Base-by-base conservation (phyloP, 305 asterid genomes). In the Solanum hybrid region DNA sequence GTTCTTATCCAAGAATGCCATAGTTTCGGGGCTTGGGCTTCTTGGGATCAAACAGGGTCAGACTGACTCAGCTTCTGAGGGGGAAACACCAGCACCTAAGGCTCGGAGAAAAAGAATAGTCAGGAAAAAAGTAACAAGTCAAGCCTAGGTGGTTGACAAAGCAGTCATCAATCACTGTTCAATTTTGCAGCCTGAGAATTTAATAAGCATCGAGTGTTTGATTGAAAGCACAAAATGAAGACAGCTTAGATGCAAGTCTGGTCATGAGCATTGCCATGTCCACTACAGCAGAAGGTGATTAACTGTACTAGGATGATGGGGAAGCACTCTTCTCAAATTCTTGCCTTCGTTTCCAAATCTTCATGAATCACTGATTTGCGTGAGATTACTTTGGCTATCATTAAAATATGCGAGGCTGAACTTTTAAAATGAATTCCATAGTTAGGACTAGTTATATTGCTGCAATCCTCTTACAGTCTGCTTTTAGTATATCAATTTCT, bases 21-120 rank as follows among this genome's bases (percentile, higher is more conserved):
- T 98, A 10, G 95, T 95, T 78, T 96, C 98, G 7, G 98, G 99
- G 90, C 96, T 97, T 20, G 99, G 99, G 79, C 97, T 97, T 89
- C 95, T 96, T 5, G 99, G 99, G 89, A 91, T 96, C 88, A 94
- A 91, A 92, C 98, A 94, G 93, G 97, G 94, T 29, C 94, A 92
- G 60, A 89, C 86, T 3, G 93, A 91, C 88, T 87, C 94, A 8
- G 92, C 88, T 36, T 27, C 81, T 2, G 96, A 92, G 56, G 94
- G 95, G 4, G 95, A 90, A 91, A 90, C 93, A 78, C 91, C 96
- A 73, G 32, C 93, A 20, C 95, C 96, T 88, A 96, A 95, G 93
- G 95, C 91, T 37, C 93, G 98, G 73, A 93, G 98, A 92, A 97
- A 96, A 93, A 95, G 97, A 95, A 89, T 94, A 71, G 98, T 97